Evolutionary conservation across 768 basidiomycete species (phyloP).

Genomic region (Boletus pseudo-olivaceus): DNA sequence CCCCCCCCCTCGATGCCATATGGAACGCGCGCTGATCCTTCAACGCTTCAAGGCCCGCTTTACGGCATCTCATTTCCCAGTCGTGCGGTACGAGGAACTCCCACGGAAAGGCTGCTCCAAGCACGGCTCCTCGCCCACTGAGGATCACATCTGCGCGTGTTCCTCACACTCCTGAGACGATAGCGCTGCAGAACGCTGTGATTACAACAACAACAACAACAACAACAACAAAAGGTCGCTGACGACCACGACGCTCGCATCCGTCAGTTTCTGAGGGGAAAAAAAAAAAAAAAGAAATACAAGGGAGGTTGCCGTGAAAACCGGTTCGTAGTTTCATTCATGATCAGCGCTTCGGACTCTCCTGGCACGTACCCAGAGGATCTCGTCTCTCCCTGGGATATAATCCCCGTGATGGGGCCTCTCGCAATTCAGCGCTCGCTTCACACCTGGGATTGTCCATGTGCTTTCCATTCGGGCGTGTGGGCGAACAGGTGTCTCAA

Average conservation of each 20-base stretch:
- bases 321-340: conserved; percentile 7
- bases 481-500: conserved; percentile 7
- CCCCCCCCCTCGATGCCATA: background rate
- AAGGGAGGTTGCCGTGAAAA: background rate
- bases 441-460: background rate
- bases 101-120: background rate
- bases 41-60: background rate
- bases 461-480: conserved; percentile 8
- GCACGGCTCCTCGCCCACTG: background rate
- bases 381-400: conserved; percentile 10
- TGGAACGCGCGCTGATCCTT: background rate
- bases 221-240: background rate
- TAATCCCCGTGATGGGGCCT: conserved; percentile 8
- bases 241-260: background rate
- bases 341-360: conserved; percentile 23
- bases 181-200: background rate
- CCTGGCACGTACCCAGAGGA: background rate
- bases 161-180: background rate
- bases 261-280: background rate
- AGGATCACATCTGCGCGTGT: conserved; percentile 3
- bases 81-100: background rate
- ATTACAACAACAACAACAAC: background rate
- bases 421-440: background rate
- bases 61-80: conserved; percentile 16
- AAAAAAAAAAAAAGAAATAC: background rate